Conservation (phyloP, 2,329 filamentous ascomycete genomes). For the Neodidymelliopsis sp. region DNA sequence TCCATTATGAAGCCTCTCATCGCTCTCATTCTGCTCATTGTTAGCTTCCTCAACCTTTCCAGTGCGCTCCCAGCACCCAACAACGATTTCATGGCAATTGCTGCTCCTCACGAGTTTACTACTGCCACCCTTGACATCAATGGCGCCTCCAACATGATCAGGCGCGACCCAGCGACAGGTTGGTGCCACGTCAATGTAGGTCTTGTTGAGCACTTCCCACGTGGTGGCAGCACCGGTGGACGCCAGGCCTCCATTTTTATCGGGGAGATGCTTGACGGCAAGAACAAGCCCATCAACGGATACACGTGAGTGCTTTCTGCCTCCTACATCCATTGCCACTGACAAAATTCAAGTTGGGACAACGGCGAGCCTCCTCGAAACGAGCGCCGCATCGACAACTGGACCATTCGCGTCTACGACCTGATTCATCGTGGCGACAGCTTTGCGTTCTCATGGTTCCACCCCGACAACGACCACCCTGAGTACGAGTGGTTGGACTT, state of each 20-base stretch:
- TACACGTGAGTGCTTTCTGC: too few species aligned
- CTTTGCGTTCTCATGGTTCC: neutral
- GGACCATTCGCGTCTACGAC: neutral
- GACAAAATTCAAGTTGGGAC: neutral
- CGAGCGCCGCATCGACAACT: neutral
- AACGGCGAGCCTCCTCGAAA: neutral
- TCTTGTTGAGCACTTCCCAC: neutral
- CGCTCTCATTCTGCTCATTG: neutral
- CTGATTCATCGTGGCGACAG: neutral
- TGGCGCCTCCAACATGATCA: neutral
- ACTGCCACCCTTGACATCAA: neutral
- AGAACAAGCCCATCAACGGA: neutral
- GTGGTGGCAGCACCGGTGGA: neutral
- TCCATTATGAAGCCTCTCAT: neutral
- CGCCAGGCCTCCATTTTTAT: neutral
- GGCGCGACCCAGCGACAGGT: neutral
- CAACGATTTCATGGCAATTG: too few species aligned
- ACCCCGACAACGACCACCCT: neutral
- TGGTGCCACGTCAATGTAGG: neutral
- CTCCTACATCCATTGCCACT: too few species aligned
- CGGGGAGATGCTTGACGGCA: neutral
- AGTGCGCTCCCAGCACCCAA: neutral
- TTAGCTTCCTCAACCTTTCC: neutral
- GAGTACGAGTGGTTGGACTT: neutral
- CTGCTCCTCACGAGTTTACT: too few species aligned